A percentile compares a stretch with the other conserved stretches of the same genome.
Conservation (phyloP, 345 rosid species). For the Psidium friedrichsthalianum region DNA sequence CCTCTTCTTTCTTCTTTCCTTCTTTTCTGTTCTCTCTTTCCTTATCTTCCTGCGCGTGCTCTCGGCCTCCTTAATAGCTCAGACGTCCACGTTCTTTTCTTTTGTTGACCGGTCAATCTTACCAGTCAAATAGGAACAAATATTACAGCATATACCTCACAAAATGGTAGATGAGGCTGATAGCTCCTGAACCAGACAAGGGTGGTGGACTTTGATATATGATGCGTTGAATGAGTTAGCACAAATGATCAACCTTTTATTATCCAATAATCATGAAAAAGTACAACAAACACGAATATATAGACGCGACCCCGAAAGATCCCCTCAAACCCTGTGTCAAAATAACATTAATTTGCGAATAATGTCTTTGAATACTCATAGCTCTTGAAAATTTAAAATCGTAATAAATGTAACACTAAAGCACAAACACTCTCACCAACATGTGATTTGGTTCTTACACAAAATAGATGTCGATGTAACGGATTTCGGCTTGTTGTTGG, state of each 20-base stretch:
- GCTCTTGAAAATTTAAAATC: neutral
- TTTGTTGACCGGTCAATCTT: too few relatives aligned
- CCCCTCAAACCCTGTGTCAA: neutral
- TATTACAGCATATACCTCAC: neutral
- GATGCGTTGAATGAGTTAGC: neutral
- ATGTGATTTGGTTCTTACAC: neutral
- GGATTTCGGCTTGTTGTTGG: neutral
- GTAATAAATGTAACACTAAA: neutral
- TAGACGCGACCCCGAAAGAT: neutral
- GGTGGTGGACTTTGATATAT: neutral
- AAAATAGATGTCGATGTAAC: neutral
- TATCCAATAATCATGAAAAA: neutral
- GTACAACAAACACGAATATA: neutral
- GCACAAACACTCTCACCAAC: neutral
- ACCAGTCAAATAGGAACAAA: too few relatives aligned
- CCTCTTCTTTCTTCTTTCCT: too few relatives aligned
- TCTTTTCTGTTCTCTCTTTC: too few relatives aligned
- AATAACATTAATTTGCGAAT: neutral
- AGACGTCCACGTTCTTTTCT: too few relatives aligned
- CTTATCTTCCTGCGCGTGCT: too few relatives aligned
- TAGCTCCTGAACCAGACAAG: neutral
- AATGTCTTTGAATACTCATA: neutral
- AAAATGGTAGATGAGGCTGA: neutral
- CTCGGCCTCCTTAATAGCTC: too few relatives aligned
- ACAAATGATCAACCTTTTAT: neutral